phyloP scores from a whole-genome alignment of 305 asterid species.

The Fraxinus latifolia region DNA sequence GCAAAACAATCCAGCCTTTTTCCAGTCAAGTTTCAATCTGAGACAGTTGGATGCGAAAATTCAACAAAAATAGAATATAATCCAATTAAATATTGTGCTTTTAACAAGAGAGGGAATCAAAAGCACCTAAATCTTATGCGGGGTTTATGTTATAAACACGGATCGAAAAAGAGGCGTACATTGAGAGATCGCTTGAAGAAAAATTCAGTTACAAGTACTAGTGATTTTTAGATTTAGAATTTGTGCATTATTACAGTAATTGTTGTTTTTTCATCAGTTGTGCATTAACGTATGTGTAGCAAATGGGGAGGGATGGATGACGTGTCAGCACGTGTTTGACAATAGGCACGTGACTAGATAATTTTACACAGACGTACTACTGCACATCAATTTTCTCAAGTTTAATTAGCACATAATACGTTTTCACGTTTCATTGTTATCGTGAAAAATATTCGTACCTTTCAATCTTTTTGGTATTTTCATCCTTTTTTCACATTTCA shows the following conservation, averaged over 20 bases:
- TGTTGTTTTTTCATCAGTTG: background rate
- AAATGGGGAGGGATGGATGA: background rate
- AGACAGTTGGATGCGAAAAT: background rate
- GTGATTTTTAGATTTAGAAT: background rate
- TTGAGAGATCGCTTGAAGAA: background rate
- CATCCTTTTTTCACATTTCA: too few species aligned
- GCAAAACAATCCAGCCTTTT: background rate
- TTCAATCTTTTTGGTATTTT: too few species aligned
- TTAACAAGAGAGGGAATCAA: background rate
- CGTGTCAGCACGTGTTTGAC: background rate
- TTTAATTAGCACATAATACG: too few species aligned
- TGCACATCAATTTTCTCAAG: too few species aligned
- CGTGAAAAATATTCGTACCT: too few species aligned
- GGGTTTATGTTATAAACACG: background rate
- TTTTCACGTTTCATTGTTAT: too few species aligned
- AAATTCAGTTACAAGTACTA: background rate
- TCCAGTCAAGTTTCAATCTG: slow-evolving; percentile 1
- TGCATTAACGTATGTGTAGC: background rate
- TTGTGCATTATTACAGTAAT: background rate
- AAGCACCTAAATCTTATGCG: background rate
- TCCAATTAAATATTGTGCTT: background rate
- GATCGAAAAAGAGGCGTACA: background rate
- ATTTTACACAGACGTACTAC: background rate
- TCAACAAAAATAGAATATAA: background rate
- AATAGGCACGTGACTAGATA: background rate